phyloP scores from a whole-genome alignment of 2,329 filamentous ascomycete species.

The Fusarium torreyae region DNA sequence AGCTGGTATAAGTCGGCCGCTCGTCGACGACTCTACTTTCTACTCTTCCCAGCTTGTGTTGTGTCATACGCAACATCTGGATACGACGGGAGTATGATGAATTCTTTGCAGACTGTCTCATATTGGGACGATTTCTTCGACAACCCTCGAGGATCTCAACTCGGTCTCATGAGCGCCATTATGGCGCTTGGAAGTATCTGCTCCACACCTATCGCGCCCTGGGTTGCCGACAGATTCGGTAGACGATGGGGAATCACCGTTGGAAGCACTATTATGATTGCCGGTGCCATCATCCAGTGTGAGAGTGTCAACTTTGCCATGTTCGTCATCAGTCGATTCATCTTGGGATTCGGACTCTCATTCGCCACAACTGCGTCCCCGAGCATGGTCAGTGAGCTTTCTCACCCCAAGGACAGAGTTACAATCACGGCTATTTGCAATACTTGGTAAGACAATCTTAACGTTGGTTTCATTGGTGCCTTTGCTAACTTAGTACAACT shows the following conservation, averaged over 20 bases:
- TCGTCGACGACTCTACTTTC: slow-evolving; percentile 51
- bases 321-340: slow-evolving; percentile 68
- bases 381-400: slow-evolving; percentile 66
- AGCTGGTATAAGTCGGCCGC: slow-evolving; percentile 53
- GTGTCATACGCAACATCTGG: slow-evolving; percentile 56
- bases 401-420: slow-evolving; percentile 67
- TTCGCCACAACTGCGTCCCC: slow-evolving; percentile 68
- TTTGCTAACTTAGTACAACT: slow-evolving; percentile 50
- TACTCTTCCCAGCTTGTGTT: slow-evolving; percentile 54
- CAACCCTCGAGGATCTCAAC: slow-evolving; percentile 52
- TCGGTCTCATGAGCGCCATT: slow-evolving; percentile 58
- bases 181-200: slow-evolving; percentile 65
- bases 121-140: slow-evolving; percentile 60
- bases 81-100: slow-evolving; percentile 67
- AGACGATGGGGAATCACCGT: slow-evolving; percentile 52
- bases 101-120: slow-evolving; percentile 61
- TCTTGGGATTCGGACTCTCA: slow-evolving; percentile 68
- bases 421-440: slow-evolving; percentile 69
- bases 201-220: slow-evolving; percentile 51
- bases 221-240: slow-evolving; percentile 52
- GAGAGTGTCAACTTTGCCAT: slow-evolving; percentile 58
- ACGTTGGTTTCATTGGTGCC: rapidly evolving
- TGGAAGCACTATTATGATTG: slow-evolving; percentile 53
- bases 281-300: slow-evolving; percentile 53
- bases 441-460: slow-evolving; percentile 44